Percentiles rank a stretch among this genome's conserved stretches.
Conservation (phyloP, 1,284 basidiomycete species). For the Apiotrichum mycotoxinovorans region DNA sequence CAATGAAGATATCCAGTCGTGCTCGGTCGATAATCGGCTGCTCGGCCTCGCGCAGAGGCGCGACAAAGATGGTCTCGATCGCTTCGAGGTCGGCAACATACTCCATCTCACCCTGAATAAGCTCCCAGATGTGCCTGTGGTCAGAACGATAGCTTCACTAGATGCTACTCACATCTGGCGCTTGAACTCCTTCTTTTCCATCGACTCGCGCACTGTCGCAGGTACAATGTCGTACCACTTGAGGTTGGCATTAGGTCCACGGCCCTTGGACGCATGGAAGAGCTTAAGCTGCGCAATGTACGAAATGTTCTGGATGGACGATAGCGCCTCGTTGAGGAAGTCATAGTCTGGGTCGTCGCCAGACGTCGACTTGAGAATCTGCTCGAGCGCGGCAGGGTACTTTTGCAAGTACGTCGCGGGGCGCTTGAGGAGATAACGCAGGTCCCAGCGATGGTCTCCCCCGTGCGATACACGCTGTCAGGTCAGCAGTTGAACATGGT, state of each 20-base stretch:
- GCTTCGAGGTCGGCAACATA: constrained; percentile 91
- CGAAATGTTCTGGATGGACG: constrained; percentile 71
- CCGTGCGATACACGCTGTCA: constrained; percentile 54
- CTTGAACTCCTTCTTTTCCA: constrained; percentile 74
- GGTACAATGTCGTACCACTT: constrained; percentile 86
- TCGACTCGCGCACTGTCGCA: constrained; percentile 59
- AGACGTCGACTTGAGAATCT: constrained; percentile 75
- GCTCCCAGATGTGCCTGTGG: constrained; percentile 78
- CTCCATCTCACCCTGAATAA: constrained; percentile 92
- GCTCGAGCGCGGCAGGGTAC: constrained; percentile 81
- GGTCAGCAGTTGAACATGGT: constrained; percentile 45
- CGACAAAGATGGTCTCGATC: constrained; percentile 70
- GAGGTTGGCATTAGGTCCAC: constrained; percentile 66
- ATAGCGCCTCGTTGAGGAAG: constrained; percentile 69
- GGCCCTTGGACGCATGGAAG: constrained; percentile 80
- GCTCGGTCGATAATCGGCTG: constrained; percentile 72
- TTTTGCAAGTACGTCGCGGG: constrained; percentile 85
- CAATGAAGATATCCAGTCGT: constrained; percentile 71
- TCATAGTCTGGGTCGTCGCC: constrained; percentile 74
- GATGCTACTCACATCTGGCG: constrained; percentile 67
- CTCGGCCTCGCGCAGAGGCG: constrained; percentile 66
- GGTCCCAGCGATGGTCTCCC: constrained; percentile 71
- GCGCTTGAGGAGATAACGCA: constrained; percentile 80
- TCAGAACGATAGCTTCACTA: constrained; percentile 53
- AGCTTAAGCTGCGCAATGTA: constrained; percentile 72